These are phyloP conservation scores for Pseudonectria buxi DNA, from an alignment of 2,329 filamentous ascomycete species.

Conservation along the genomic window DNA sequence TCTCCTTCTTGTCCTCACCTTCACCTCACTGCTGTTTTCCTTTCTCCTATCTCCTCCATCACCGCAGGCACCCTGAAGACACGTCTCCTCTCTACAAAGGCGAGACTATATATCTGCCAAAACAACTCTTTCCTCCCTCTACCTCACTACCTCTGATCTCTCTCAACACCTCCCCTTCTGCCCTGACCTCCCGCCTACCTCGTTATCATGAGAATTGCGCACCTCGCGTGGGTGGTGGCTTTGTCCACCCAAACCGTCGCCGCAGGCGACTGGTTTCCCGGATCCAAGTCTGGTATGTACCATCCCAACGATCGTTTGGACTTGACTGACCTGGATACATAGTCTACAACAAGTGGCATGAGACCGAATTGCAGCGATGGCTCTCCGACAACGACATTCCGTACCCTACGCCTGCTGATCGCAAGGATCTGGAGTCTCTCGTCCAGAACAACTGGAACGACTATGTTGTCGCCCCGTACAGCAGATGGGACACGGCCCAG, in stretches of 20 bases:
- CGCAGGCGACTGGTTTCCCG: slow-evolving; percentile 74
- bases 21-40: neutral
- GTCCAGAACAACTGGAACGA: slow-evolving; percentile 85
- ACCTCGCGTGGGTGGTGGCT: slow-evolving; percentile 61
- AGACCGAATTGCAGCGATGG: slow-evolving; percentile 96
- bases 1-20: neutral
- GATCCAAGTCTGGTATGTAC: slow-evolving; percentile 66
- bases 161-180: slow-evolving; percentile 1
- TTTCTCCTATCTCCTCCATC: no score
- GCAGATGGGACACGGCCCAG: slow-evolving; percentile 65
- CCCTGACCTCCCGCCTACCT: slow-evolving; percentile 2
- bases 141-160: slow-evolving; percentile 1
- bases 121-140: slow-evolving; percentile 4
- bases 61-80: no score
- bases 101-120: no score
- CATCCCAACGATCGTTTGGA: neutral
- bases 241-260: slow-evolving; percentile 63
- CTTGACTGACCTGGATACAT: slow-evolving; percentile 1
- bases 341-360: slow-evolving; percentile 99
- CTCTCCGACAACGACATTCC: slow-evolving; percentile 86
- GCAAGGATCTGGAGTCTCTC: slow-evolving; percentile 88
- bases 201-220: slow-evolving; percentile 68
- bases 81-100: no score
- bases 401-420: slow-evolving; percentile 82
- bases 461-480: slow-evolving; percentile 69